phyloP scores from a whole-genome alignment of 371 early-diverging fungal species.

The Mucor plumbeus region DNA sequence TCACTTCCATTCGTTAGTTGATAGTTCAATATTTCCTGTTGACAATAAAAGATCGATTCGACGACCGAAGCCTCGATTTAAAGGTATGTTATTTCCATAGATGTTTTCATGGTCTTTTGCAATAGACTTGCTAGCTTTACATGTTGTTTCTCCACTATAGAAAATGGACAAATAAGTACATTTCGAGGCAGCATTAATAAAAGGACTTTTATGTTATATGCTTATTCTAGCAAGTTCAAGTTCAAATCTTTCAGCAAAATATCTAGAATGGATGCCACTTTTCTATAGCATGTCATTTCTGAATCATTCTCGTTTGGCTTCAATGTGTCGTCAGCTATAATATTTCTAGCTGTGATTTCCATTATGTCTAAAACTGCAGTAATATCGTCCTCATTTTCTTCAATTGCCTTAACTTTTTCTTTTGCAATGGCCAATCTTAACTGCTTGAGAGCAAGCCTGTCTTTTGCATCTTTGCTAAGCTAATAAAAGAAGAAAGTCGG shows the following conservation, averaged over 20 bases:
- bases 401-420: constrained; percentile 19
- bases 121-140: constrained; percentile 26
- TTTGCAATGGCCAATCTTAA: constrained; percentile 18
- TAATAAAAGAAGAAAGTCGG: constrained; percentile 23
- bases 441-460: constrained; percentile 20
- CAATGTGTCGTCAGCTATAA: constrained; percentile 4
- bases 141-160: constrained; percentile 25
- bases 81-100: constrained; percentile 24
- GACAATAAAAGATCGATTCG: constrained; percentile 22
- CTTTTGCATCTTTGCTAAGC: constrained; percentile 17
- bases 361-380: constrained; percentile 1
- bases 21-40: constrained; percentile 26
- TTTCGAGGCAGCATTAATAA: constrained; percentile 24
- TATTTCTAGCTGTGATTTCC: constrained; percentile 19
- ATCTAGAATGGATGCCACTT: constrained; percentile 23
- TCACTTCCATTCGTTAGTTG: constrained; percentile 28
- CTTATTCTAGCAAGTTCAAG: constrained; percentile 25
- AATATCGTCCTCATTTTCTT: constrained; percentile 17
- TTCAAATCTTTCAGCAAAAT: constrained; percentile 26
- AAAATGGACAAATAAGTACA: constrained; percentile 22
- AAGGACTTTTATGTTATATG: constrained; percentile 25
- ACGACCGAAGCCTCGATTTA: constrained; percentile 26
- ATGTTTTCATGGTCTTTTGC: constrained; percentile 27
- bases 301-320: constrained; percentile 15
- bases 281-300: constrained; percentile 23